Evolutionary conservation across 2,329 filamentous ascomycete species (phyloP).

Genomic region (Cercospora sp.): DNA sequence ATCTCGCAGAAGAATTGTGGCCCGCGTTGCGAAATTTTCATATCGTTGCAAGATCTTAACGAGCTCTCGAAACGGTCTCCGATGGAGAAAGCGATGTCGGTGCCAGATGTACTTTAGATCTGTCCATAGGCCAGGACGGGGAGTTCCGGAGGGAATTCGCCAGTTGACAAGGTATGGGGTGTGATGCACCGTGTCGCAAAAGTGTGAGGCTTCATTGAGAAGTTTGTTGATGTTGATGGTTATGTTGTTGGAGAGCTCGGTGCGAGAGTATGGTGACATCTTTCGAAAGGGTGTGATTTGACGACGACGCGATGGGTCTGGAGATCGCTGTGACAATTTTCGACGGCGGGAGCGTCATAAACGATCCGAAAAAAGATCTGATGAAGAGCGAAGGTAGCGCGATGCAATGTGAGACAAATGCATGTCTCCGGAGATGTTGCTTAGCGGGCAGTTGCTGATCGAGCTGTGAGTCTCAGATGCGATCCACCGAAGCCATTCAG

Average conservation of each 20-base stretch:
- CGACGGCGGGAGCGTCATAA: no score
- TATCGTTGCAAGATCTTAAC: background rate
- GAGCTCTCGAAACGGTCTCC: background rate
- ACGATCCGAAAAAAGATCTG: no score
- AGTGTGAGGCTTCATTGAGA: background rate
- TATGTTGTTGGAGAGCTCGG: background rate
- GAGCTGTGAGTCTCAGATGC: background rate
- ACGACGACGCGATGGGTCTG: background rate
- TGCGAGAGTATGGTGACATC: background rate
- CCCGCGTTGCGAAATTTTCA: background rate
- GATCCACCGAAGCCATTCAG: background rate
- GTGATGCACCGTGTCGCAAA: background rate
- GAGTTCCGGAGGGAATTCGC: background rate
- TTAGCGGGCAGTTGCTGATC: background rate
- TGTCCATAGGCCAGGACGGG: background rate
- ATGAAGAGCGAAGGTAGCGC: background rate
- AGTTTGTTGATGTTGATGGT: background rate
- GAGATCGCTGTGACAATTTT: no score
- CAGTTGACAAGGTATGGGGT: background rate
- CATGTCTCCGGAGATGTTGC: background rate
- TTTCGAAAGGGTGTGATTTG: background rate
- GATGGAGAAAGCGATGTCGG: conserved; percentile 5
- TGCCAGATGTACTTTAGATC: background rate
- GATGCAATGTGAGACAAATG: background rate
- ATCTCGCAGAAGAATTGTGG: background rate